phyloP scores from a whole-genome alignment of 768 basidiomycete species.

The Amanita pallidorosea region DNA sequence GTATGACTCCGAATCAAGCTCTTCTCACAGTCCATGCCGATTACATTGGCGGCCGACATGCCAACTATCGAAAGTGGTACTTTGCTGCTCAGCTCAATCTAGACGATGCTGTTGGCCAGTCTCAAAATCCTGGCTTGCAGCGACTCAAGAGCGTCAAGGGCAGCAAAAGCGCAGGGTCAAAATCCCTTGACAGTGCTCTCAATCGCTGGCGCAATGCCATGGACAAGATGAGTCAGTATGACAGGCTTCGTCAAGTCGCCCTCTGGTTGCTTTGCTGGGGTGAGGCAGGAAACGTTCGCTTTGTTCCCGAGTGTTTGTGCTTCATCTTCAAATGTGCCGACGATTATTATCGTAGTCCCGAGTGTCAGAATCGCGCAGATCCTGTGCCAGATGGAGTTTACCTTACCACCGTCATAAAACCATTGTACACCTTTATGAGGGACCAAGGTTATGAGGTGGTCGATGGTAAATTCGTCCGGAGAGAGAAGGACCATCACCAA shows the following conservation, averaged over 20 bases:
- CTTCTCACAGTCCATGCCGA: constrained; percentile 95
- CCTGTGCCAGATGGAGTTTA: constrained; percentile 93
- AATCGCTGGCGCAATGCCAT: constrained; percentile 97
- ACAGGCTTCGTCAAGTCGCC: constrained; percentile 91
- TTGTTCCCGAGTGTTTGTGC: constrained; percentile 93
- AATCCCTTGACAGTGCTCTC: constrained; percentile 88
- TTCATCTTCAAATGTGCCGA: constrained; percentile 99
- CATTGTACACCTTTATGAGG: constrained; percentile 89
- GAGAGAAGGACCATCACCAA: constrained; percentile 89
- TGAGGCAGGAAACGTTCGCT: constrained; percentile 94
- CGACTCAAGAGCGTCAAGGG: constrained; percentile 79
- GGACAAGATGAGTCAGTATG: constrained; percentile 99
- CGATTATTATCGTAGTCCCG: constrained; percentile 96
- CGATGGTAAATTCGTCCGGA: constrained; percentile 89
- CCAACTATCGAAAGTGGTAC: constrained; percentile 99
- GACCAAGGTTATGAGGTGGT: constrained; percentile 96
- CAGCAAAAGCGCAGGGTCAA: constrained; percentile 37
- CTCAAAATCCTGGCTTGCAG: constrained; percentile 87
- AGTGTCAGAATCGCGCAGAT: constrained; percentile 91
- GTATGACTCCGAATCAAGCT: constrained; percentile 95
- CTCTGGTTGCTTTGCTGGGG: constrained; percentile 97
- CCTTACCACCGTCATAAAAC: constrained; percentile 85
- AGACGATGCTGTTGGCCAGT: constrained; percentile 94
- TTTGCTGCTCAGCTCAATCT: constrained; percentile 99
- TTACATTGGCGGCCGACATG: constrained; percentile 97